A percentile compares a stretch with the other conserved stretches of the same genome.
phyloP scores from a whole-genome alignment of 176 grass and related monocot species.

The Elaeis guineensis region DNA sequence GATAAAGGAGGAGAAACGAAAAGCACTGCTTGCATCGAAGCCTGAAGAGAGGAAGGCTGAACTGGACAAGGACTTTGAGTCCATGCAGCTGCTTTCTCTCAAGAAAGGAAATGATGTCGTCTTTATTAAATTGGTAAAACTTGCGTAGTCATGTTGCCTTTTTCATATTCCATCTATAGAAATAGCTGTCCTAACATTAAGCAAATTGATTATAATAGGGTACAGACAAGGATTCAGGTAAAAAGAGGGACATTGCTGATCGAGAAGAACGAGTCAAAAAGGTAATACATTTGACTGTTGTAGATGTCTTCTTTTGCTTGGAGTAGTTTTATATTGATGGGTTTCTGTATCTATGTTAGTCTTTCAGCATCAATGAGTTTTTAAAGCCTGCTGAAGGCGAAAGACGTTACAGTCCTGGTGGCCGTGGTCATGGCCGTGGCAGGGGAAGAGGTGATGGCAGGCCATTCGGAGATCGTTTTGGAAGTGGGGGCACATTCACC shows the following conservation, averaged over 20 bases:
- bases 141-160: neutral
- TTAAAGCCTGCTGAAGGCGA: constrained; percentile 75
- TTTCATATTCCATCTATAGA: neutral
- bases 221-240: constrained; percentile 64
- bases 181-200: too few species aligned
- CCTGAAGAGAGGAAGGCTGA: constrained; percentile 13
- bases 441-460: too few species aligned
- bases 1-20: constrained; percentile 16
- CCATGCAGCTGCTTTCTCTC: constrained; percentile 21
- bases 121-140: constrained; percentile 79
- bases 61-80: constrained; percentile 13
- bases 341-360: constrained; percentile 26
- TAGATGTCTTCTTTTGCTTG: neutral
- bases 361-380: constrained; percentile 77
- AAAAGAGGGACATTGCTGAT: constrained; percentile 76
- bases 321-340: neutral
- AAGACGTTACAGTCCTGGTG: constrained; percentile 24
- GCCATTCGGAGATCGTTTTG: too few species aligned
- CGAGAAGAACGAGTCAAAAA: constrained; percentile 77
- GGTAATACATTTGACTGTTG: constrained; percentile 14
- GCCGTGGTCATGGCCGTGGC: constrained; percentile 32
- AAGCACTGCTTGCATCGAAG: constrained; percentile 9
- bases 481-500: too few species aligned
- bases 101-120: constrained; percentile 54
- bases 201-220: constrained; percentile 28